A percentile compares a stretch with the other conserved stretches of the same genome.
Evolutionary conservation across 1,284 basidiomycete genomes (phyloP).

Genomic region (Boletellus deceptivus): DNA sequence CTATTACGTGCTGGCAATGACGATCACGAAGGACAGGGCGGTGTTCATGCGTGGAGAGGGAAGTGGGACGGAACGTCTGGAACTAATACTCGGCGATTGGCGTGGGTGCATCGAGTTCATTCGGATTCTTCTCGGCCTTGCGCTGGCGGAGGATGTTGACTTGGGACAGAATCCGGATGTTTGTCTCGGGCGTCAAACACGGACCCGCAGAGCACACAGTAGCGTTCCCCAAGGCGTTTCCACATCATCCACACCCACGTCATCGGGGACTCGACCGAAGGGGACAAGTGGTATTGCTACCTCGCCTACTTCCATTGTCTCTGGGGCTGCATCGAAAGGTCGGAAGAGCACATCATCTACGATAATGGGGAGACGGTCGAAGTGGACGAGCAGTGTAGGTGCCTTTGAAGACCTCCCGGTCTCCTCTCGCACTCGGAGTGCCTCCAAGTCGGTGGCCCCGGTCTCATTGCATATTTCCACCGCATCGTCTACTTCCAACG

Average conservation of each 20-base stretch:
- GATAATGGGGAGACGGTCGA: not conserved
- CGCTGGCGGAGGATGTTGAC: conserved; percentile 7
- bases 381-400: not conserved
- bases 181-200: not conserved
- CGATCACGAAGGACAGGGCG: conserved; percentile 7
- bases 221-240: too few species aligned
- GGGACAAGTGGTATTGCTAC: too few species aligned
- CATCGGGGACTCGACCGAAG: too few species aligned
- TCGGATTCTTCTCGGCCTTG: conserved; percentile 8
- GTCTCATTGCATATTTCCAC: too few species aligned
- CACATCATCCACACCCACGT: not conserved
- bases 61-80: conserved; percentile 12
- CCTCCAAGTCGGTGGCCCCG: not conserved
- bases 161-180: conserved; percentile 13
- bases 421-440: not conserved
- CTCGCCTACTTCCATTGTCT: too few species aligned
- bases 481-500: not conserved
- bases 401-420: not conserved
- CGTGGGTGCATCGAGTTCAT: conserved; percentile 13
- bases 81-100: conserved; percentile 4
- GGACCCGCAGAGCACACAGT: not conserved
- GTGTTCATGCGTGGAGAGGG: conserved; percentile 16
- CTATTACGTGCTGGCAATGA: conserved; percentile 9
- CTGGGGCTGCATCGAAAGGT: too few species aligned
- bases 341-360: not conserved